Percentiles rank a stretch among this genome's conserved stretches.
phyloP scores from a whole-genome alignment of 495 filamentous ascomycete species.

The Penicillium mononematosum region DNA sequence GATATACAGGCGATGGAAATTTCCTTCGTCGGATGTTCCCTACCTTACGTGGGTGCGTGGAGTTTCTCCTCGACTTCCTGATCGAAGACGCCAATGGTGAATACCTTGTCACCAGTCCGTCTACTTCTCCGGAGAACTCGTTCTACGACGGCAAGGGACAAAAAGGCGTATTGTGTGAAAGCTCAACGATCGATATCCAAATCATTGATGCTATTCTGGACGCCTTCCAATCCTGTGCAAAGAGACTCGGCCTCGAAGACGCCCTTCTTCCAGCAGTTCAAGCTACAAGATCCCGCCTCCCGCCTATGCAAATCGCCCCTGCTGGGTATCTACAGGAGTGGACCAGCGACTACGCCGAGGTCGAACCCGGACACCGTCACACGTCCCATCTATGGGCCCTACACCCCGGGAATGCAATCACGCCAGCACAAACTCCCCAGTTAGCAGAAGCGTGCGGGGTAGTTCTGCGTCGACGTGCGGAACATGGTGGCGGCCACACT shows the following conservation, averaged over 20 bases:
- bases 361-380: slow-evolving; percentile 51
- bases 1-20: slow-evolving; percentile 34
- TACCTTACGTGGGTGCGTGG: slow-evolving; percentile 36
- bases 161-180: slow-evolving; percentile 40
- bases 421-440: slow-evolving; percentile 21
- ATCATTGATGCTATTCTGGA: slow-evolving; percentile 43
- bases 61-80: slow-evolving; percentile 49
- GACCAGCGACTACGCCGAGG: slow-evolving; percentile 44
- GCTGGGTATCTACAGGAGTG: slow-evolving; percentile 51
- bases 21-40: slow-evolving; percentile 38
- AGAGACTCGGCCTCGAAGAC: slow-evolving; percentile 27
- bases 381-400: slow-evolving; percentile 49
- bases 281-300: slow-evolving; percentile 24
- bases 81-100: slow-evolving; percentile 37
- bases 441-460: slow-evolving; percentile 38
- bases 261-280: slow-evolving; percentile 18
- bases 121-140: slow-evolving; percentile 50
- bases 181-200: slow-evolving; percentile 50
- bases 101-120: slow-evolving; percentile 45
- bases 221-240: slow-evolving; percentile 28
- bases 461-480: slow-evolving; percentile 39
- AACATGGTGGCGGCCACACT: slow-evolving; percentile 46
- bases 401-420: slow-evolving; percentile 32
- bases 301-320: slow-evolving; percentile 36
- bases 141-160: slow-evolving; percentile 33